A percentile compares a stretch with the other conserved stretches of the same genome.
These are phyloP conservation scores for Solanum tacnaense DNA, from an alignment of 257 asterid genomes.

Conservation along the genomic window DNA sequence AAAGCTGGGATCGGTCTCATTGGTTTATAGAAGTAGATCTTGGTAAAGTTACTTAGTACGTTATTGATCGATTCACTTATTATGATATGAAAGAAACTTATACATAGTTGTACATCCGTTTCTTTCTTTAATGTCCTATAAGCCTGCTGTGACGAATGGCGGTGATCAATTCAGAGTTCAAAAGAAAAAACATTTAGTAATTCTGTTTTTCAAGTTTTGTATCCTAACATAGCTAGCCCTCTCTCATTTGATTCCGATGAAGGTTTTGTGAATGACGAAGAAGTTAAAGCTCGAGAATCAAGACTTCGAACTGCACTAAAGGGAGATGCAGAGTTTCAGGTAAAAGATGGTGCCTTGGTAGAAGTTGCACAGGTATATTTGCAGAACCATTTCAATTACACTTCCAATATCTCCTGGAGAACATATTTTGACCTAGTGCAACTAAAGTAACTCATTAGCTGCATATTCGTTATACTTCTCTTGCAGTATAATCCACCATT, in stretches of 20 bases:
- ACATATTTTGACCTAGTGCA: neutral
- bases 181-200: neutral
- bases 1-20: neutral
- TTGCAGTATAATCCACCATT: constrained; percentile 95
- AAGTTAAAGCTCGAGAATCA: constrained; percentile 57
- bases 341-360: constrained; percentile 39
- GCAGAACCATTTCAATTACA: neutral
- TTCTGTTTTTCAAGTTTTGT: neutral
- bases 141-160: neutral
- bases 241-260: constrained; percentile 1
- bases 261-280: constrained; percentile 80
- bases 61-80: neutral
- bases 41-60: neutral
- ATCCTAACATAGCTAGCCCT: neutral
- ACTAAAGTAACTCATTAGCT: neutral
- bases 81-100: neutral
- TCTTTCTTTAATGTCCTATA: neutral
- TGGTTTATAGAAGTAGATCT: neutral
- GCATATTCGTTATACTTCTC: neutral
- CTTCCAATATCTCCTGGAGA: neutral
- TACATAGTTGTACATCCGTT: neutral
- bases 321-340: constrained; percentile 35
- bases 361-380: constrained; percentile 79
- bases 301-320: constrained; percentile 35
- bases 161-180: neutral